Conservation (phyloP, 331 rosid species). For the Arachis monticola region DNA sequence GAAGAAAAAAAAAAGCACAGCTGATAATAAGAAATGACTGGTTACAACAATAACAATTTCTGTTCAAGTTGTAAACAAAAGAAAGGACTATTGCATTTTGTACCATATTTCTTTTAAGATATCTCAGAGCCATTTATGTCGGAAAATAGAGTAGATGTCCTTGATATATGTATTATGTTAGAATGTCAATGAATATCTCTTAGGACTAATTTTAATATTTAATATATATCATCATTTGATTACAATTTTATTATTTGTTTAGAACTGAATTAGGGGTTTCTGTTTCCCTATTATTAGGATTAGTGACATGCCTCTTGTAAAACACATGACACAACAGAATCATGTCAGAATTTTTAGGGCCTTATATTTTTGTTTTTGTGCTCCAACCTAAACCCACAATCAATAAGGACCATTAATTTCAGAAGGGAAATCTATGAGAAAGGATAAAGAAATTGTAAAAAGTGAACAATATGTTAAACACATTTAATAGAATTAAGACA, state of each 20-base stretch:
- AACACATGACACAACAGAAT: too few species aligned
- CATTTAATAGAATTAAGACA: neutral
- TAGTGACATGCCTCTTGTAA: too few species aligned
- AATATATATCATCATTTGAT: too few species aligned
- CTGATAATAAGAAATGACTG: neutral
- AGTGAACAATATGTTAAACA: neutral
- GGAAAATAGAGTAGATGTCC: too few species aligned
- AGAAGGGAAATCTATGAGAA: neutral
- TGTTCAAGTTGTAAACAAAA: neutral
- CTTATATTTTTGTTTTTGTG: too few species aligned
- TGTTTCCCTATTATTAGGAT: too few species aligned
- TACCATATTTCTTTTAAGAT: neutral
- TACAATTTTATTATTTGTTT: neutral
- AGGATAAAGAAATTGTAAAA: constrained; percentile 12
- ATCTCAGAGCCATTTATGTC: neutral
- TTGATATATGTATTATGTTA: too few species aligned
- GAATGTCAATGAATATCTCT: too few species aligned
- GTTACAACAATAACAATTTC: neutral
- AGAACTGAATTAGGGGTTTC: too few species aligned
- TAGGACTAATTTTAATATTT: too few species aligned
- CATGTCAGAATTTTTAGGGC: too few species aligned
- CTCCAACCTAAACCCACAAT: too few species aligned
- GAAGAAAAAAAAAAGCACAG: neutral
- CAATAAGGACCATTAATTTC: neutral
- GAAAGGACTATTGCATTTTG: neutral